Percentiles rank a stretch among this genome's conserved stretches.
Conservation (phyloP, 768 basidiomycete genomes). For the Mycena kentingensis region DNA sequence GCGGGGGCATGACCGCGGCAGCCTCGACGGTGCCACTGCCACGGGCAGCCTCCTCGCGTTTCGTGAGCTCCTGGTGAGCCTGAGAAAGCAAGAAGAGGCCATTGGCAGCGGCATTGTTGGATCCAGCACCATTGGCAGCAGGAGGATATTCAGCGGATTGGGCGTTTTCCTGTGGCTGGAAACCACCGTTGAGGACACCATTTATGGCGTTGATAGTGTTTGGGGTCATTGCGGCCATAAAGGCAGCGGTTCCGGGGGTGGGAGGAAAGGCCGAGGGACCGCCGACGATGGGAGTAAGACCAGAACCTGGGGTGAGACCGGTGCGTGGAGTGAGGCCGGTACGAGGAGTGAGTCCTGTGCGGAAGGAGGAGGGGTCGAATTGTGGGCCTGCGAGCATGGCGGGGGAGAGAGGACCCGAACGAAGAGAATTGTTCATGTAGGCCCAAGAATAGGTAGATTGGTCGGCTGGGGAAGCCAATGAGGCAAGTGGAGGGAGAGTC, state of each 20-base stretch:
- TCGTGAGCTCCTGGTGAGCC: slow-evolving; percentile 94
- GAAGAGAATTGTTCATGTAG: slow-evolving; percentile 72
- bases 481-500: slow-evolving; percentile 78
- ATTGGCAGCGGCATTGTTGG: slow-evolving; percentile 75
- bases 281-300: slow-evolving; percentile 78
- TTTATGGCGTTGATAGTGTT: slow-evolving; percentile 80
- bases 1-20: slow-evolving; percentile 12
- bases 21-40: slow-evolving; percentile 34
- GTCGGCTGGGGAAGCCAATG: slow-evolving; percentile 73
- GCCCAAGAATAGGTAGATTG: slow-evolving; percentile 67
- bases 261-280: slow-evolving; percentile 79
- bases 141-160: slow-evolving; percentile 40
- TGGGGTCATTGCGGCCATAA: slow-evolving; percentile 80
- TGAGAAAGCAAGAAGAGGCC: slow-evolving; percentile 92
- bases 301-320: slow-evolving; percentile 74
- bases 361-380: slow-evolving; percentile 75
- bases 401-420: slow-evolving; percentile 91
- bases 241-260: slow-evolving; percentile 87
- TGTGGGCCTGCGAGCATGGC: slow-evolving; percentile 93
- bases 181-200: slow-evolving; percentile 67
- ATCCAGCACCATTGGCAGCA: slow-evolving; percentile 49
- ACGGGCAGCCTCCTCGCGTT: slow-evolving; percentile 76
- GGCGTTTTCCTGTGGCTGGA: slow-evolving; percentile 55
- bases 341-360: slow-evolving; percentile 85
- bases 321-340: slow-evolving; percentile 87